phyloP scores from a whole-genome alignment of 768 basidiomycete genomes.

The Psilocybe azurescens region DNA sequence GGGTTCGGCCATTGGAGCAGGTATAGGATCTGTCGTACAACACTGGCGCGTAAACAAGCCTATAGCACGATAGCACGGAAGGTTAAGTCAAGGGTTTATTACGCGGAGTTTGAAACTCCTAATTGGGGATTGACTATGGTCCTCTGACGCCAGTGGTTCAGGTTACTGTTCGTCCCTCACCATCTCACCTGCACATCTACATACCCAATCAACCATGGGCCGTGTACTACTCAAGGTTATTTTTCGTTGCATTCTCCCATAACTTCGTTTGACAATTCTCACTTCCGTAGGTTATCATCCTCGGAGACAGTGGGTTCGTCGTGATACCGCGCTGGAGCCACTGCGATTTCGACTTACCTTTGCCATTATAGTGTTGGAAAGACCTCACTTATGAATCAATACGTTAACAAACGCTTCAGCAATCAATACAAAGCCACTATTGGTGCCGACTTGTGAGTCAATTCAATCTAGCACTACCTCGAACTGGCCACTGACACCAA shows the following conservation, averaged over 20 bases:
- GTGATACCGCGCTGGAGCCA: conserved; percentile 14
- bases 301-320: conserved; percentile 93
- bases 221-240: conserved; percentile 87
- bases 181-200: conserved; percentile 4
- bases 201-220: conserved; percentile 59
- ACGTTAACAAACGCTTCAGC: conserved; percentile 99
- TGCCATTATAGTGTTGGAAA: conserved; percentile 80
- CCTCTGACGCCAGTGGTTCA: conserved; percentile 22
- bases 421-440: conserved; percentile 99
- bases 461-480: conserved; percentile 14
- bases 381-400: conserved; percentile 99
- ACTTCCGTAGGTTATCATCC: conserved; percentile 96
- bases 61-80: conserved; percentile 5
- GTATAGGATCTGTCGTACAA: background rate
- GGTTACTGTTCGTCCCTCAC: conserved; percentile 12
- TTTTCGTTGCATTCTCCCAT: background rate
- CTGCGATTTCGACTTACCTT: conserved; percentile 20
- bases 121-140: conserved; percentile 26
- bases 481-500: conserved; percentile 8
- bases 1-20: conserved; percentile 67
- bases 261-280: background rate
- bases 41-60: background rate
- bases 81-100: background rate
- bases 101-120: conserved; percentile 49
- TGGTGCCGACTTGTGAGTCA: conserved; percentile 90